Evolutionary conservation across 495 filamentous ascomycete species (phyloP), one percentile per base, ranked within the genome.

Genomic region (Penicillium dipodomyicola): DNA sequence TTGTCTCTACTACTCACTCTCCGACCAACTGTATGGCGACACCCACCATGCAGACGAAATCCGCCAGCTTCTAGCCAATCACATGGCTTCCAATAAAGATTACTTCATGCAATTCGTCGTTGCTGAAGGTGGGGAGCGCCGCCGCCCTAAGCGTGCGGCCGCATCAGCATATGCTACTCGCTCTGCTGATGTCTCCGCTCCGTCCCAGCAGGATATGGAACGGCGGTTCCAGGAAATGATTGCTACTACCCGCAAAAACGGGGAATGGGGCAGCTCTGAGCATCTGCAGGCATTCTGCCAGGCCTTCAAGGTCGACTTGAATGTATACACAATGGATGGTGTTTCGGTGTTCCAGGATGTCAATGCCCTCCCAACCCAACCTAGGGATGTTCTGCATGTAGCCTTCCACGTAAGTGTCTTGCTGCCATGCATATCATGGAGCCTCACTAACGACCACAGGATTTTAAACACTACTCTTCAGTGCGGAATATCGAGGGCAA

Each of bases 1-100:
- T 70, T 91, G 88, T 67, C 80, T 91, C 29, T 91, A 90, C 68
- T 86, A 89, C 68, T 87, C 88, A 42, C 77, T 90, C 32, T 87
- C 85, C 52, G 88, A 91, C 64, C 88, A 91, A 76, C 64, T 90
- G 47, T 87, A 84, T 61, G 88, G 85, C 37, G 70, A 82, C 59
- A 85, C 87, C 63, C 69, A 72, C 59, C 70, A 81, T 50, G 83
- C 84, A 59, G 62, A 69, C 15, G 74, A 80, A 49, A 85, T 91
- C 58, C 88, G 88, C 29, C 68, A 74, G 17, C 70, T 64, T 30
- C 79, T 87, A 2, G 83, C 90, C 37, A 61, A 79, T 48, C 82
- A 89, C 65, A 90, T 91, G 73, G 77, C 75, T 27, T 72, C 70
- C 14, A 71, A 90, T 59, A 73, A 77, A 15, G 74, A 76, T 19